Evolutionary conservation across 306 rosid genomes (phyloP), one percentile per base, ranked within the genome.

Genomic region (Arachis hypogaea): DNA sequence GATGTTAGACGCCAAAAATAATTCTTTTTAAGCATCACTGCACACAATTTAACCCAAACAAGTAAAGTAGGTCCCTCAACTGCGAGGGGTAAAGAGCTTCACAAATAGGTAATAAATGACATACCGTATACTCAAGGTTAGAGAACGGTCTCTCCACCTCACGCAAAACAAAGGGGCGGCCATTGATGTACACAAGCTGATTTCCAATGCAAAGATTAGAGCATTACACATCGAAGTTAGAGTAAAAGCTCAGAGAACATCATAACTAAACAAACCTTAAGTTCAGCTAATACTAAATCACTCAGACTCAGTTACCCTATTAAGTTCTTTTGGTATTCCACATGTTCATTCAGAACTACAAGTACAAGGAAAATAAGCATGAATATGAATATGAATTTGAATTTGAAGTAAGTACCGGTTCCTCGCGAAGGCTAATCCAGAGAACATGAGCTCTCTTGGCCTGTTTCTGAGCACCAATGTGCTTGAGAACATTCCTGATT

Each of bases 371-470:
- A 2, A 9, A 29, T 36, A 41, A 12, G 12, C 28, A 22, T 22
- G 28, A 22, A 22, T 22, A 22, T 22, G 22, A 22, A 22, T 51
- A 16, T 29, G 3, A 57, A 28, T 33, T 33, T 2, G 38, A 33
- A 33, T 33, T 4, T 33, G 38, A 33, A 33, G 38, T 33, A 1
- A 7, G 47, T 85, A 93, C 98, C 72, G 97, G 96, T 76, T 93
- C 98, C 83, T 93, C 98, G 1, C 98, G 97, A 66, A 93, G 98
- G 71, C 75, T 93, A 69, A 93, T 87, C 98, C 98, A 93, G 54
- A 88, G 97, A 78, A 93, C 84, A 47, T 80, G 83, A 3, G 82
- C 62, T 57, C 40, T 69, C 60, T 84, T 85, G 22, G 86, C 78
- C 67, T 83, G 80, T 9, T 50, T 52, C 57, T 82, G 93, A 70